Evolutionary conservation across 805 yeast species (phyloP).

Genomic region (Saturnispora saitoi): DNA sequence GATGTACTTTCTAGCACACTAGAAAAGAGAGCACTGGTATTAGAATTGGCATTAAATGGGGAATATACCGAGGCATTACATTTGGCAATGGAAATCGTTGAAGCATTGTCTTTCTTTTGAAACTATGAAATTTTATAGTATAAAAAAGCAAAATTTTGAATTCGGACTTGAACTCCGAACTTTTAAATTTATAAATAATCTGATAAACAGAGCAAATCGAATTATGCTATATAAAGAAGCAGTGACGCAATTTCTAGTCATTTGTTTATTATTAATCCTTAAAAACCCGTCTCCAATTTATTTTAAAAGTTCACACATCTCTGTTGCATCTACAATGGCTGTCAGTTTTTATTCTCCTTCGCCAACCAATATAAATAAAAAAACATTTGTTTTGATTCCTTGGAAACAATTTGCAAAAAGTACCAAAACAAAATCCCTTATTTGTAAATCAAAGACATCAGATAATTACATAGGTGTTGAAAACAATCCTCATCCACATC

Average conservation of each 20-base stretch:
- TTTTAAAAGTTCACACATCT: too few relatives aligned
- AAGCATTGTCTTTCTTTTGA: background rate
- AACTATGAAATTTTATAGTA: too few relatives aligned
- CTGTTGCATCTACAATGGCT: background rate
- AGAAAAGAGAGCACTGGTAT: conserved; percentile 13
- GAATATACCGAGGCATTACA: conserved; percentile 5
- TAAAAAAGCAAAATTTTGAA: background rate
- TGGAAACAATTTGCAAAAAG: conserved; percentile 20
- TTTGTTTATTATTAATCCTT: too few relatives aligned
- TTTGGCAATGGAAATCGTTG: conserved; percentile 10
- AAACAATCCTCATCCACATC: conserved; percentile 10
- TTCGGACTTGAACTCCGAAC: background rate
- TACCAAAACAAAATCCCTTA: conserved; percentile 20
- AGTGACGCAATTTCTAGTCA: too few relatives aligned
- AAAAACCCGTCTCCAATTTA: too few relatives aligned
- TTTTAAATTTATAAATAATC: background rate
- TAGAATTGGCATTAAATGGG: background rate
- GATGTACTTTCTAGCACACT: conserved; percentile 7
- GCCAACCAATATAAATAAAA: background rate
- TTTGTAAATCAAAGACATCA: conserved; percentile 9
- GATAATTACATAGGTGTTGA: conserved; percentile 13
- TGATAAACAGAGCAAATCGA: background rate
- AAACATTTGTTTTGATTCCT: background rate
- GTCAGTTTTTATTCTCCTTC: background rate
- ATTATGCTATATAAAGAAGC: background rate